Conservation (phyloP, 1,284 basidiomycete species). For the Austroboletus novae-zelandiae region DNA sequence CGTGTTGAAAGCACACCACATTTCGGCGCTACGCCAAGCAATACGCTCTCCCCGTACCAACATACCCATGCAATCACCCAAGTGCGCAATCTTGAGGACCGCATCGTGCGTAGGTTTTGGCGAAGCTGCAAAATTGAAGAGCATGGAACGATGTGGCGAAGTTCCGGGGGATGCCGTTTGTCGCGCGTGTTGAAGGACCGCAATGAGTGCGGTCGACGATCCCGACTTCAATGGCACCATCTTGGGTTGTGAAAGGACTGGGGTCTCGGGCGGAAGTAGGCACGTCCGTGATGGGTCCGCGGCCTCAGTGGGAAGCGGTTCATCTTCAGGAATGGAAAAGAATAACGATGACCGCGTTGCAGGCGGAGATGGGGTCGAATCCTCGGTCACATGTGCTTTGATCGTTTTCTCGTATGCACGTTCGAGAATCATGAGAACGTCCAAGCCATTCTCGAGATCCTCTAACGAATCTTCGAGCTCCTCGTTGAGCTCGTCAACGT, state of each 20-base stretch:
- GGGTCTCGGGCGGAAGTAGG: slow-evolving; percentile 13
- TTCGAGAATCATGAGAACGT: slow-evolving; percentile 65
- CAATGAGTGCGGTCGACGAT: slow-evolving; percentile 69
- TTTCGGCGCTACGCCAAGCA: slow-evolving; percentile 87
- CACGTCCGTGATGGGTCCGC: not conserved
- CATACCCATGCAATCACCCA: slow-evolving; percentile 91
- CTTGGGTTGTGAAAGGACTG: slow-evolving; percentile 16
- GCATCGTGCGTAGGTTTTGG: slow-evolving; percentile 45
- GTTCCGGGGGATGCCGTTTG: slow-evolving; percentile 15
- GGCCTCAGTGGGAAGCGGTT: slow-evolving; percentile 4
- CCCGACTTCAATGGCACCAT: slow-evolving; percentile 51
- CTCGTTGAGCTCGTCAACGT: slow-evolving; percentile 41
- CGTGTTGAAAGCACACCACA: slow-evolving; percentile 95
- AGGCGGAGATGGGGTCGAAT: slow-evolving; percentile 9
- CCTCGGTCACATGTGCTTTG: slow-evolving; percentile 46
- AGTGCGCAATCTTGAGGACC: slow-evolving; percentile 84
- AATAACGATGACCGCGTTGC: slow-evolving; percentile 10
- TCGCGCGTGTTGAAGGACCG: slow-evolving; percentile 55
- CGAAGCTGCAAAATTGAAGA: slow-evolving; percentile 17
- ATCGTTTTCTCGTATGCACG: slow-evolving; percentile 64
- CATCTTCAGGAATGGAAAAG: slow-evolving; percentile 28
- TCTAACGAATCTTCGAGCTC: slow-evolving; percentile 54
- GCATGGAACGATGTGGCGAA: slow-evolving; percentile 23
- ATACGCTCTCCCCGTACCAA: slow-evolving; percentile 77
- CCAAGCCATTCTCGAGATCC: slow-evolving; percentile 64